A percentile compares a stretch with the other conserved stretches of the same genome.
phyloP scores from a whole-genome alignment of 192 early-diverging fungal species.

The Rhizophagus prolifer region DNA sequence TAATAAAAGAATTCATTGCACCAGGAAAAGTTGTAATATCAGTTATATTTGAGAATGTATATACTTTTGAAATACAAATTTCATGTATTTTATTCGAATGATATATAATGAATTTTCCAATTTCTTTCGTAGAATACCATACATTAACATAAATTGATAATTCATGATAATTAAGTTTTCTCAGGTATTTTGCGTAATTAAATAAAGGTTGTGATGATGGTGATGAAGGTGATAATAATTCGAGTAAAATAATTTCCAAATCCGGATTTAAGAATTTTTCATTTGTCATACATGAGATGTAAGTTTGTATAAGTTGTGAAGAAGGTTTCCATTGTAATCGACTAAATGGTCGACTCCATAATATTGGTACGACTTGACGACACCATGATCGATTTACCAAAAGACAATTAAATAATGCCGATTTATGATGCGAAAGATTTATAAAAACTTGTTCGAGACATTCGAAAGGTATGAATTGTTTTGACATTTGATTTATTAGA shows the following conservation, averaged over 20 bases:
- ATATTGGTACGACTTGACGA: neutral
- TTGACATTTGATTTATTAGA: neutral
- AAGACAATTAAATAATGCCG: neutral
- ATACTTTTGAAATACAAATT: neutral
- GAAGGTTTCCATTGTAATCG: neutral
- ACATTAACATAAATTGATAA: neutral
- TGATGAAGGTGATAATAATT: too few species aligned
- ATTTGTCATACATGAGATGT: neutral
- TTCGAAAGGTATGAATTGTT: neutral
- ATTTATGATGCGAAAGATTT: neutral
- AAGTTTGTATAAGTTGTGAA: neutral
- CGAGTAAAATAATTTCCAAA: neutral
- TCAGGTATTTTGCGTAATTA: neutral
- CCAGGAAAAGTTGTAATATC: neutral
- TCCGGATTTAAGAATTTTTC: neutral
- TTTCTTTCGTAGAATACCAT: neutral
- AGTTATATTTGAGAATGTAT: neutral
- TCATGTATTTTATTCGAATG: neutral
- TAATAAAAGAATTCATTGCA: neutral
- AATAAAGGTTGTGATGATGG: neutral
- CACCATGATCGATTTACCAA: slow-evolving; percentile 12
- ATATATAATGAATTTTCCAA: neutral
- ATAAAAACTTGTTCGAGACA: neutral
- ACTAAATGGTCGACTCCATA: neutral
- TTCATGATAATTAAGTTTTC: neutral